Base-by-base conservation (phyloP, 768 basidiomycete species). In the Leccinellum luteum region DNA sequence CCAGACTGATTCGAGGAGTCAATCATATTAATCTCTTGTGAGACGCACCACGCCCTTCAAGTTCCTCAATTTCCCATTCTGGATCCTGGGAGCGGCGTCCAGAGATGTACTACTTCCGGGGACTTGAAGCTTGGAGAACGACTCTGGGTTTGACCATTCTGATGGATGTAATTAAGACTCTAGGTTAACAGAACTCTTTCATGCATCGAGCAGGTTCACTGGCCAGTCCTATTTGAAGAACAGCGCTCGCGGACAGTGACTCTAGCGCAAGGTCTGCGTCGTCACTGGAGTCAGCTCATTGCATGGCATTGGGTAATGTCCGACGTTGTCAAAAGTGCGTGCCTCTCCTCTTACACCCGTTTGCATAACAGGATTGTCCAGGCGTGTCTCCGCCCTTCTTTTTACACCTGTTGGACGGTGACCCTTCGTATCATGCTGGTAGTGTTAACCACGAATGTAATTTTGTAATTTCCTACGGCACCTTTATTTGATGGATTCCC, bases 221-320 rank as follows among this genome's bases (percentile, higher is more conserved):
- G n/a, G n/a, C 54, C 85, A 86, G 69, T 76, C 81, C 0, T 92
- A 93, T 58, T 77, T 94, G 35, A 69, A 78, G 44, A 76, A 71
- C 27, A 65, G 82, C 21, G 77, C 85, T 30, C 80, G 86, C 43
- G 73, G 77, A 28, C 76, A 73, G 19, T 79, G 85, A 64, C 78
- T 95, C 61, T 79, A 79, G 67, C 84, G 80, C 60, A 95, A 93
- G 71, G 90, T 94, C 25, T 91, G 88, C 64, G 79, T 96, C 55
- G 82, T 96, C 64, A 96, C 94, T 1, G 94, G 94, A 17, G 92
- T 88, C 30, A 89, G 90, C 30, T 94, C 92, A 19, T 68, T 89
- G 62, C 86, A 87, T 68, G 94, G 94, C 17, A 97, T 97, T 59
- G 94, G 94, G 88, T 94, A 74, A 62, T 51, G 55, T 60, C 48